Evolutionary conservation across 2,329 filamentous ascomycete genomes (phyloP).

Genomic region (Rugonectria rugulosa): DNA sequence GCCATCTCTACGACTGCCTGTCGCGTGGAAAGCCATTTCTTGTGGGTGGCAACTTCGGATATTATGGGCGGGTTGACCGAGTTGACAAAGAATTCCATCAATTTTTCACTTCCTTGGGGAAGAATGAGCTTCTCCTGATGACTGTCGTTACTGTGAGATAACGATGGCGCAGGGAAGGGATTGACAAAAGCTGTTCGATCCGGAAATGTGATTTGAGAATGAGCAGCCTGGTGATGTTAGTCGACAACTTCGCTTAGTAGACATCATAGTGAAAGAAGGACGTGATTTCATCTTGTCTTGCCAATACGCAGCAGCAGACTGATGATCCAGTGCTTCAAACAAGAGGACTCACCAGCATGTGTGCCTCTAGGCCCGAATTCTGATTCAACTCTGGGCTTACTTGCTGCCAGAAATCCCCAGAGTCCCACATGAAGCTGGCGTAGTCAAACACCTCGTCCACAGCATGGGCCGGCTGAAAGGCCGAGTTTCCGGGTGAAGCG

Average conservation of each 20-base stretch:
- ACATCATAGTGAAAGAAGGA: not conserved
- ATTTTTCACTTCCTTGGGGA: conserved; percentile 32
- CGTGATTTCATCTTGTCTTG: conserved; percentile 3
- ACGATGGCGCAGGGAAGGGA: conserved; percentile 30
- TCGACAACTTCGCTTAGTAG: not conserved
- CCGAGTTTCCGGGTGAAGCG: conserved; percentile 36
- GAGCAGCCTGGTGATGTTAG: conserved; percentile 25
- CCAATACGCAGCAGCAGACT: not conserved
- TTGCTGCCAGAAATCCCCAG: conserved; percentile 46
- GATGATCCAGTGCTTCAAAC: too few relatives aligned
- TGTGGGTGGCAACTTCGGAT: conserved; percentile 60
- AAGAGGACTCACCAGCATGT: conserved; percentile 35
- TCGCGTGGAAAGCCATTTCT: conserved; percentile 59
- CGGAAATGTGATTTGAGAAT: conserved; percentile 35
- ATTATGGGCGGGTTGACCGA: conserved; percentile 61
- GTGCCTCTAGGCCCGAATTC: conserved; percentile 33
- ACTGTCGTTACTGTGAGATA: conserved; percentile 31
- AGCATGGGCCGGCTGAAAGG: conserved; percentile 39
- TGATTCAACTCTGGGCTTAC: conserved; percentile 36
- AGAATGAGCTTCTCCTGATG: conserved; percentile 12
- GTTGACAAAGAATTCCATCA: conserved; percentile 58
- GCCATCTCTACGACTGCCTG: conserved; percentile 58
- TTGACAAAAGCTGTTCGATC: conserved; percentile 32
- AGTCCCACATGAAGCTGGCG: conserved; percentile 58
- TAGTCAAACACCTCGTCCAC: conserved; percentile 56